Conservation (phyloP, 495 filamentous ascomycete species). For the Bacidia rubella region DNA sequence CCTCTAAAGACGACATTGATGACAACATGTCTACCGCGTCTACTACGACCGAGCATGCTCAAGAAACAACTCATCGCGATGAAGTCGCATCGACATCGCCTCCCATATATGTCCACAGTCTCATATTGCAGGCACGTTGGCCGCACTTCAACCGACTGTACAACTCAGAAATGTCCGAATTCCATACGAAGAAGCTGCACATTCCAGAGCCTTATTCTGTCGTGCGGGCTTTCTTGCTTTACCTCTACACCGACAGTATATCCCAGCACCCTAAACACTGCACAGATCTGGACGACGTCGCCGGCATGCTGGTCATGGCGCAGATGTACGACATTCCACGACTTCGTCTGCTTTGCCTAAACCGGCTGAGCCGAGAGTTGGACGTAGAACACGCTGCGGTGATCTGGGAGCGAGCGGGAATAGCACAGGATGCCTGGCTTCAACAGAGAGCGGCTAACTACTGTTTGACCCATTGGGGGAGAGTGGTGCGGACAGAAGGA, state of each 20-base stretch:
- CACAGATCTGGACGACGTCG: constrained; percentile 68
- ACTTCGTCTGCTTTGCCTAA: constrained; percentile 77
- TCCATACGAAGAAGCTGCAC: constrained; percentile 91
- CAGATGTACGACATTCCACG: constrained; percentile 95
- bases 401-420: constrained; percentile 85
- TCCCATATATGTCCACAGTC: constrained; percentile 86
- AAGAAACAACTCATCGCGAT: constrained; percentile 41
- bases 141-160: constrained; percentile 89
- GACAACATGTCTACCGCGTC: constrained; percentile 37
- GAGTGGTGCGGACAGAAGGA: constrained; percentile 75
- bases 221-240: constrained; percentile 88
- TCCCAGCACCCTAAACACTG: constrained; percentile 48
- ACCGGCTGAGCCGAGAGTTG: constrained; percentile 73
- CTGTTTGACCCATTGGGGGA: constrained; percentile 87
- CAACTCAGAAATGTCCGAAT: constrained; percentile 87
- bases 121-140: constrained; percentile 90
- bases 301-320: constrained; percentile 92
- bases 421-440: constrained; percentile 86
- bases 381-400: constrained; percentile 90
- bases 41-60: constrained; percentile 22
- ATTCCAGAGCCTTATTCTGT: constrained; percentile 92
- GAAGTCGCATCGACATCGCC: constrained; percentile 52
- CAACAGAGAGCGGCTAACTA: constrained; percentile 74
- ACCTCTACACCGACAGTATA: constrained; percentile 92
- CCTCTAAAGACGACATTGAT: constrained; percentile 54